Evolutionary conservation across 2,329 filamentous ascomycete species (phyloP).

Genomic region (Juglanconis oblonga): DNA sequence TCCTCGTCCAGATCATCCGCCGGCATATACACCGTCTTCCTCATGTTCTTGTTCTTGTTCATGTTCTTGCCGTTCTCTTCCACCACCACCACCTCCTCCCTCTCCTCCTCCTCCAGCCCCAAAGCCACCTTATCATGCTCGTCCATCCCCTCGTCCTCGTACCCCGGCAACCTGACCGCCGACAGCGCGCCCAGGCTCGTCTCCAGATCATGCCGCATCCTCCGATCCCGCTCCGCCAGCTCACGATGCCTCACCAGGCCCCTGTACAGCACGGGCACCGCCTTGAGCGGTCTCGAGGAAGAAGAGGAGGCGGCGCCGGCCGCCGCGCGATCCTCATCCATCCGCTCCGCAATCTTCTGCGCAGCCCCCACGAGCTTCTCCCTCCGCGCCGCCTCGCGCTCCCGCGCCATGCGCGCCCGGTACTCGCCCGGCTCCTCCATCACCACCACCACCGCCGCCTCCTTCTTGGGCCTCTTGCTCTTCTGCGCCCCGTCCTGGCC

Average conservation of each 20-base stretch:
- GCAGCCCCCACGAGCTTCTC: constrained; percentile 73
- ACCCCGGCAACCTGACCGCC: constrained; percentile 56
- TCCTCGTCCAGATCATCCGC: constrained; percentile 73
- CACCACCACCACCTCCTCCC: no score
- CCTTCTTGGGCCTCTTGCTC: constrained; percentile 59
- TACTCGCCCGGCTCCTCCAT: constrained; percentile 59
- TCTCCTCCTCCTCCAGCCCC: constrained; percentile 46
- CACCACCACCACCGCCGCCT: no score
- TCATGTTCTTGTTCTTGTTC: background rate
- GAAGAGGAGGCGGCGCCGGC: background rate
- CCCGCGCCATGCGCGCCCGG: constrained; percentile 66
- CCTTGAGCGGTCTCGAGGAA: constrained; percentile 53
- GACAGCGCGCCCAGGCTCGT: constrained; percentile 47
- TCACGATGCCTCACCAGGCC: constrained; percentile 68
- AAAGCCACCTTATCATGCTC: constrained; percentile 71
- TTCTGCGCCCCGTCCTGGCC: constrained; percentile 37
- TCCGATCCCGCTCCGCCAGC: constrained; percentile 64
- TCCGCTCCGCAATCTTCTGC: constrained; percentile 76
- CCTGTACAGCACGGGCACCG: constrained; percentile 77
- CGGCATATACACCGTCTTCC: constrained; percentile 49
- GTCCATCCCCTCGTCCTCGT: constrained; percentile 56
- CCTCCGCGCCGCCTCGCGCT: constrained; percentile 64
- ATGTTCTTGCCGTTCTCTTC: constrained; percentile 43
- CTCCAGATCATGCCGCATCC: constrained; percentile 64
- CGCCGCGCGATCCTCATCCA: constrained; percentile 49